Base-by-base conservation (phyloP, 495 filamentous ascomycete species). In the Penicillium nucicola region DNA sequence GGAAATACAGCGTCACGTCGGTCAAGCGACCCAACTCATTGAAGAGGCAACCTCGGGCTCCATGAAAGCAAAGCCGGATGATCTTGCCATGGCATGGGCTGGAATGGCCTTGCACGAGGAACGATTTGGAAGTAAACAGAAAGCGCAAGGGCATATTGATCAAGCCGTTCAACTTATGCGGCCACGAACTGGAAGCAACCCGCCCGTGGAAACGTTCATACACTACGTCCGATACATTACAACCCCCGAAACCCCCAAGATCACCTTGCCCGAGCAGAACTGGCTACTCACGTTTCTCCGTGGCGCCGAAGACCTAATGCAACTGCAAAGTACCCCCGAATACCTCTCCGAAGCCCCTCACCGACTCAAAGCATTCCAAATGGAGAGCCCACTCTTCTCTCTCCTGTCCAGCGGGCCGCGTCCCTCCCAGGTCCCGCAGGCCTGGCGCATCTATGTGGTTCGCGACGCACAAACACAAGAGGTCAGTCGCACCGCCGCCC, bases 391-490 rank as follows among this genome's bases (percentile, higher is more conserved):
- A 12, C 52, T 77, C 5, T 75, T 70, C 39, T 57, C 68, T 10
- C 52, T 75, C 5, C 62, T 77, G 1, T 75, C 71, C n/a, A 74
- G 67, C 48, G 73, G 73, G 14, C 73, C 73, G 10, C 69, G 64
- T 9, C 73, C 73, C 14, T 66, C 70, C n/a, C 62, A 66, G 35
- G 68, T 77, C 1, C 73, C 73, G 17, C 56, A 62, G 0, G 66
- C 53, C 14, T 63, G 62, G 4, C 73, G 70, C 45, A 65, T 64
- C 38, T 77, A 72, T 41, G 70, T 77, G 15, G 64, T 77, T 9
- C 61, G 48, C 11, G 58, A 64, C 23, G 50, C 52, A 11, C 58
- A 61, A 13, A 74, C 68, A 11, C 69, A 71, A 47, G 73, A 77
- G 43, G 50, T 68, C 41, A 66, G 61, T 22, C 73, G 70, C 34